phyloP scores from a whole-genome alignment of 2,329 filamentous ascomycete species.

The Penicillium sp. region DNA sequence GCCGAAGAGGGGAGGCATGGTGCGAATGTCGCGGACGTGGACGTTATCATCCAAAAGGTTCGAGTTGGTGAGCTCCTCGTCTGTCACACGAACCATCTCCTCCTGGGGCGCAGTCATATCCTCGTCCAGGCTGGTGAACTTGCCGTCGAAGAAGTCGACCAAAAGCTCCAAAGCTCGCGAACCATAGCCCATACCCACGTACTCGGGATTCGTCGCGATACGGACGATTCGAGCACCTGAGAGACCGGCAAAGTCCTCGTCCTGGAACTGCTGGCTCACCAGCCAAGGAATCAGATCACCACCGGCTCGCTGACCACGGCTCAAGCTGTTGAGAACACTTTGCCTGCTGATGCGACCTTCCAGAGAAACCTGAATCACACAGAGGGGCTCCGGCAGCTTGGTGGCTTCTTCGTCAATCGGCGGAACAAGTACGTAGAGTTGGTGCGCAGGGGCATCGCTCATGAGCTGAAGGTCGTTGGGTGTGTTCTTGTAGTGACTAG shows the following conservation, averaged over 20 bases:
- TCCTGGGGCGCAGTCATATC: conserved; percentile 50
- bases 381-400: conserved; percentile 83
- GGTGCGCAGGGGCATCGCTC: conserved; percentile 95
- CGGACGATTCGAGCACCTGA: conserved; percentile 89
- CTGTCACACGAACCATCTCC: conserved; percentile 71
- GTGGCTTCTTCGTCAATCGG: conserved; percentile 72
- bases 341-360: conserved; percentile 93
- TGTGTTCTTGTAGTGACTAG: conserved; percentile 96
- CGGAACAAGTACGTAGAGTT: conserved; percentile 88
- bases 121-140: conserved; percentile 80
- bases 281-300: conserved; percentile 97
- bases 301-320: conserved; percentile 78
- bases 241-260: conserved; percentile 88
- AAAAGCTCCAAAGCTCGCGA: conserved; percentile 81
- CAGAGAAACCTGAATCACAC: conserved; percentile 87
- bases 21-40: conserved; percentile 79
- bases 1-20: conserved; percentile 89
- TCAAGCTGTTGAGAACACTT: conserved; percentile 84
- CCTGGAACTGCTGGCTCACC: conserved; percentile 95
- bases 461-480: conserved; percentile 97
- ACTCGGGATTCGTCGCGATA: conserved; percentile 95
- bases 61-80: conserved; percentile 70
- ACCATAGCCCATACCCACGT: conserved; percentile 87
- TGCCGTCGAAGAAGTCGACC: conserved; percentile 88
- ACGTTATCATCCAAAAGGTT: conserved; percentile 81